These are phyloP conservation scores for Aspergillus thermomutatus DNA, from an alignment of 2,329 filamentous ascomycete genomes.

Conservation along the genomic window DNA sequence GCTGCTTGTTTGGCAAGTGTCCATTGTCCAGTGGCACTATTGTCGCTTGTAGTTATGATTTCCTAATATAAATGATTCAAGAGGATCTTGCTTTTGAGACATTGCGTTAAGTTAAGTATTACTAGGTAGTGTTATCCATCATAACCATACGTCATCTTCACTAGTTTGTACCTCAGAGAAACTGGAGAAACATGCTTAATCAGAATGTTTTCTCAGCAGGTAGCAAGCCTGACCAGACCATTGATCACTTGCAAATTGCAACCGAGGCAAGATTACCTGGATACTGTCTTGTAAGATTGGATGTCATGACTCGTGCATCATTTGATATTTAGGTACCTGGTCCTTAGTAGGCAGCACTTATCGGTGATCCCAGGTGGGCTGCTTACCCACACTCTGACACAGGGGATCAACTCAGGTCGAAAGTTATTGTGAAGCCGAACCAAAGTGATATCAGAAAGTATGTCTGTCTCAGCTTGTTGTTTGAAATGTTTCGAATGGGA, in stretches of 20 bases:
- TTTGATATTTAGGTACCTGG: too few relatives aligned
- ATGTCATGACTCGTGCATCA: too few relatives aligned
- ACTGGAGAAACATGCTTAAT: too few relatives aligned
- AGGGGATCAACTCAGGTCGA: too few relatives aligned
- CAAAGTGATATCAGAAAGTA: not conserved
- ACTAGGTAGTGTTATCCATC: not conserved
- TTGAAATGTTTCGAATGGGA: constrained; percentile 41
- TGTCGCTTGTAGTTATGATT: not conserved
- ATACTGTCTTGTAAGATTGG: too few relatives aligned
- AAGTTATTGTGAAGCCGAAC: not conserved
- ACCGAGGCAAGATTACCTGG: too few relatives aligned
- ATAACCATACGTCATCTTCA: not conserved
- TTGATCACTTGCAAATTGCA: too few relatives aligned
- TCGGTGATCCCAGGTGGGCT: too few relatives aligned
- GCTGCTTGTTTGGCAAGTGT: not conserved
- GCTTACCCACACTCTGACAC: not conserved
- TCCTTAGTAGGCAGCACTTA: too few relatives aligned
- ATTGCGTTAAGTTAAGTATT: not conserved
- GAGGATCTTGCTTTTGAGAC: not conserved
- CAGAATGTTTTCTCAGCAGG: too few relatives aligned
- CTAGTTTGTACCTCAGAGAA: not conserved
- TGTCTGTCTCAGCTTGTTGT: constrained; percentile 13
- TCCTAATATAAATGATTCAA: not conserved
- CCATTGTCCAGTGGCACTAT: not conserved
- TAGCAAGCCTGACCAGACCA: too few relatives aligned